Conservation (phyloP, 1,139 yeast genomes). For the Candida sojae region DNA sequence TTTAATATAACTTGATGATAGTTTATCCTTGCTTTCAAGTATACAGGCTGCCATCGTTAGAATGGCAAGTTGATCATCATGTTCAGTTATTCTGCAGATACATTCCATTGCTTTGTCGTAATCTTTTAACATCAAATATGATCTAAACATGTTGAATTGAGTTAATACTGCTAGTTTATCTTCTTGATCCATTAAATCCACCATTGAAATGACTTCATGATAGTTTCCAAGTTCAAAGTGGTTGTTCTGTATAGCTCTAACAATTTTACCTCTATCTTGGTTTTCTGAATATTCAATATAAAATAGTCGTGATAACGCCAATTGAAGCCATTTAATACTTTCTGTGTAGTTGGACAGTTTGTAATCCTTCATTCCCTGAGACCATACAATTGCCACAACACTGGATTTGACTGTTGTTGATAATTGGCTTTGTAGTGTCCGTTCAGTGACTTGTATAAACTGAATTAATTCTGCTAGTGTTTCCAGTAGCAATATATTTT, state of each 20-base stretch:
- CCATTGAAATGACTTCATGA: slow-evolving; percentile 13
- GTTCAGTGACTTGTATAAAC: slow-evolving; percentile 22
- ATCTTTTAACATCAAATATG: slow-evolving; percentile 15
- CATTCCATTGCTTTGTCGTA: slow-evolving; percentile 11
- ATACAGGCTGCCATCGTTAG: slow-evolving; percentile 20
- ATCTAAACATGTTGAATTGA: slow-evolving; percentile 25
- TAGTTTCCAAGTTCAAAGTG: slow-evolving; percentile 16
- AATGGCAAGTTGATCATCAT: slow-evolving; percentile 10
- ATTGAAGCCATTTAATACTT: slow-evolving; percentile 23
- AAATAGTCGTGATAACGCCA: slow-evolving; percentile 22
- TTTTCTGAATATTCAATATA: slow-evolving; percentile 18
- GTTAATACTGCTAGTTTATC: slow-evolving; percentile 19
- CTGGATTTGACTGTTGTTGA: slow-evolving; percentile 22
- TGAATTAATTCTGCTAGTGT: slow-evolving; percentile 7
- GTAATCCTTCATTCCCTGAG: slow-evolving; percentile 21
- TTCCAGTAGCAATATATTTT: not conserved
- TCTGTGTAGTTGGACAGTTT: slow-evolving; percentile 16
- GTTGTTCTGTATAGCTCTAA: slow-evolving; percentile 25
- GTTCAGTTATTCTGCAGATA: slow-evolving; percentile 9
- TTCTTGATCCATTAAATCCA: slow-evolving; percentile 8
- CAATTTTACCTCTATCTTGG: slow-evolving; percentile 21
- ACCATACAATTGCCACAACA: slow-evolving; percentile 29
- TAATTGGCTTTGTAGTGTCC: slow-evolving; percentile 18
- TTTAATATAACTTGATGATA: slow-evolving; percentile 2
- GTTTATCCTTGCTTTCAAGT: slow-evolving; percentile 16